Base-by-base conservation (phyloP, 2,329 filamentous ascomycete species). In the Emericellopsis cladophorae region DNA sequence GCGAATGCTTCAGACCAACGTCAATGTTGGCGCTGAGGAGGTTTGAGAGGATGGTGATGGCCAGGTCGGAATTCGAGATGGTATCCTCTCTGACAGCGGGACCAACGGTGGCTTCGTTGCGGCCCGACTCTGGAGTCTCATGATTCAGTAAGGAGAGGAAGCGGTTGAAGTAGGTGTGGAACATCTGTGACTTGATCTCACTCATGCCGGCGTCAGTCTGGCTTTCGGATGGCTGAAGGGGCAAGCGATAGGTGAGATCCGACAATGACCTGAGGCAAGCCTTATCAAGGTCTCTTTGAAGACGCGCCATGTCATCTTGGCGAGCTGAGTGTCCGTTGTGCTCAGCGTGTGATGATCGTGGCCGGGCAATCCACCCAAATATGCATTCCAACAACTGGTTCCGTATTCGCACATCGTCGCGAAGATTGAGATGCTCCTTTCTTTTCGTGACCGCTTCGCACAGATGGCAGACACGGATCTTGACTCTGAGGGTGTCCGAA, bases 21-120 rank as follows among this genome's bases (percentile, higher is more conserved):
- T 84, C 79, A 26, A 84, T 81, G 47, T 84, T 84, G 4, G 79
- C 78, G 50, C 79, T 82, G 7, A 84, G 60, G 1, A 84, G 65
- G 47, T 84, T 84, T 2, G 79, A 83, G 11, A 84, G 59, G 12
- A 81, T 81, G 10, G 70, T 75, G 46, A 84, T 83, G 5, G 78
- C 73, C 26, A 83, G 63, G 45, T 82, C 79, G 5, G 76, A 70
- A 26, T 68, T 71, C 2, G 72, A 70, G 12, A 67, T 59, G 11
- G 62, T 56, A 38, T 80, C 76, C 33, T 80, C 76, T 36, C 70
- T 67, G 31, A 57, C 53, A 2, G 59, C 46, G 4, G 62, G 50
- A n/a, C 60, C 53, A 10, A 60, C 45, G 31, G 45, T 45, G 12
- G 52, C 46, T 18, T 60, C 55, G 15, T 48, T 40, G 40, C 46